Evolutionary conservation across 805 yeast species (phyloP), one percentile per base, ranked within the genome.

Genomic region (Candida maltosa): DNA sequence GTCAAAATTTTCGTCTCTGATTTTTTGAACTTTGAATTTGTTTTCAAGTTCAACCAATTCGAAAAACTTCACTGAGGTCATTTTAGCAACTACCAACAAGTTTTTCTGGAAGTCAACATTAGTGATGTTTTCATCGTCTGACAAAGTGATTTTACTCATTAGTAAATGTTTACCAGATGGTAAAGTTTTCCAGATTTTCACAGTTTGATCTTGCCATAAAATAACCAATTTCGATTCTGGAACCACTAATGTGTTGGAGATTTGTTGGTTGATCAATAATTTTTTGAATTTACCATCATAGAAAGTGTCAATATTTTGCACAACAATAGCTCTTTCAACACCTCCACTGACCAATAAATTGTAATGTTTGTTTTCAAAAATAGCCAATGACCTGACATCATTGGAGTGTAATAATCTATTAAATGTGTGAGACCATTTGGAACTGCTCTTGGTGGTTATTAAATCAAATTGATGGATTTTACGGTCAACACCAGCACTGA

Each of bases 401-500:
- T 84, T 80, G 26, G 93, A 77, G 57, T 93, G 97, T 42, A 88
- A 69, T 35, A 91, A 69, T 51, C 96, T 73, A 57, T 80, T 86
- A 35, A 80, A 74, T 43, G 79, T 72, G 48, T 78, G 81, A 12
- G 83, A 75, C 97, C 97, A 91, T 52, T 79, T 78, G 26, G 62
- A 42, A 5, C 41, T 40, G 12, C 45, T 41, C 30, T 51, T 54
- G 34, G 43, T 45, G 16, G 49, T 50, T 3, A 82, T 67, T 34
- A 72, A 59, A 40, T 71, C 68, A 58, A 83, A 86, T 50, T 80
- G 83, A 52, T 78, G 84, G 32, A 93, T 87, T 53, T 88, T 88
- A 49, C 97, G 75, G 57, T 93, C 99, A 31, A 93, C 88, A 49
- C 98, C 97, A 4, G 93, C 94, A 26, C 91, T 75, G 58, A 87